phyloP scores from a whole-genome alignment of 305 asterid species.

The Andrographis paniculata region DNA sequence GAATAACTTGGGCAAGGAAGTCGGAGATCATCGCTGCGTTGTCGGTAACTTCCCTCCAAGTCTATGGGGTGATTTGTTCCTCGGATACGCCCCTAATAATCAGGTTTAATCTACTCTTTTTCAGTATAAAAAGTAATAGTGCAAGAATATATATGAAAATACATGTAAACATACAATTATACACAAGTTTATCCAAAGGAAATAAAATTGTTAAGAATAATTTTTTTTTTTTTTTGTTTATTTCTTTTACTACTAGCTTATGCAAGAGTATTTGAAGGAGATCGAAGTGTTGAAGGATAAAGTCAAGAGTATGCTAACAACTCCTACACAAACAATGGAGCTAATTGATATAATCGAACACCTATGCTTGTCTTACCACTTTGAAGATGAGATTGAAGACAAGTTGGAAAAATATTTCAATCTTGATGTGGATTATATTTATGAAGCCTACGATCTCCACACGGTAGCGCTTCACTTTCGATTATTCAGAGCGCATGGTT shows the following conservation, averaged over 20 bases:
- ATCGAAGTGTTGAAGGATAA: constrained; percentile 22
- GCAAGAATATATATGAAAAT: too few relatives aligned
- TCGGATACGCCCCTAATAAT: neutral
- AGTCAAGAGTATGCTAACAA: constrained; percentile 16
- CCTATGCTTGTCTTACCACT: constrained; percentile 25
- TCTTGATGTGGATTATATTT: constrained; percentile 16
- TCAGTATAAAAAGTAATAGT: too few relatives aligned
- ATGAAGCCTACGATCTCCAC: constrained; percentile 18
- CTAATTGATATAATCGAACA: constrained; percentile 31
- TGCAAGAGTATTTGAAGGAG: constrained; percentile 9
- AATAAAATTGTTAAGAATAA: too few relatives aligned
- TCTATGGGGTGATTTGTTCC: neutral
- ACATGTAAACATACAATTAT: too few relatives aligned
- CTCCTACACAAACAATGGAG: constrained; percentile 1
- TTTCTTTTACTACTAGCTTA: neutral
- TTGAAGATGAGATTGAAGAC: constrained; percentile 26
- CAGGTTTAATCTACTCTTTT: neutral
- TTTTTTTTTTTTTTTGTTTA: too few relatives aligned
- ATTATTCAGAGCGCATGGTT: constrained; percentile 31
- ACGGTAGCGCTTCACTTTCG: constrained; percentile 26
- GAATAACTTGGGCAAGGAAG: too few relatives aligned
- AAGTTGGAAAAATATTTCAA: constrained; percentile 8
- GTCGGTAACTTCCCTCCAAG: neutral
- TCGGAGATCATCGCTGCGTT: too few relatives aligned
- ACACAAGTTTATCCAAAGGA: too few relatives aligned